Evolutionary conservation across 805 yeast species (phyloP).

Genomic region (Wickerhamiella musiphila): DNA sequence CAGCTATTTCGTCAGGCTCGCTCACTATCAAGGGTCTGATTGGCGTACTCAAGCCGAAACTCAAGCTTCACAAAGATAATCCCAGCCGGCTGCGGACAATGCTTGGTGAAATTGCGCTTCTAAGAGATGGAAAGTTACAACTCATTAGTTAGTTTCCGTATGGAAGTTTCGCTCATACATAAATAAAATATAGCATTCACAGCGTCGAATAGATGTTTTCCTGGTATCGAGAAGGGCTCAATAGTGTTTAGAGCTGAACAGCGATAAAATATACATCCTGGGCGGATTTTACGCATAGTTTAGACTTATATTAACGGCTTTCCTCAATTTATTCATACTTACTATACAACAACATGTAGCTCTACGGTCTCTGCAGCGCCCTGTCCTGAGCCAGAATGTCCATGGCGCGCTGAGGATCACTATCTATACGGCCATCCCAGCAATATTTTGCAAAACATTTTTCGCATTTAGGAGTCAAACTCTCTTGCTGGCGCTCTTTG

Average conservation of each 20-base stretch:
- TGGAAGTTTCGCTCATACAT: no score
- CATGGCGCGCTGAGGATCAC: conserved; percentile 1
- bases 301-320: neutral
- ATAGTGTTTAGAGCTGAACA: no score
- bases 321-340: neutral
- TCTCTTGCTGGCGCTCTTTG: conserved; percentile 48
- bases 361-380: neutral
- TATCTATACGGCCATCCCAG: conserved; percentile 38
- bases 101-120: conserved; percentile 39
- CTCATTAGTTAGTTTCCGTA: conserved; percentile 5
- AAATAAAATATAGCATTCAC: neutral
- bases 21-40: conserved; percentile 47
- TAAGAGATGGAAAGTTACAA: conserved; percentile 28
- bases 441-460: conserved; percentile 58
- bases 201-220: neutral
- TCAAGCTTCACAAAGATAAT: conserved; percentile 46
- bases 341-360: neutral
- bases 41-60: conserved; percentile 39
- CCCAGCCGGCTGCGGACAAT: conserved; percentile 39
- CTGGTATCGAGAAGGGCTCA: no score
- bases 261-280: no score
- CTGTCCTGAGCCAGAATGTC: neutral
- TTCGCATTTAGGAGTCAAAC: conserved; percentile 47
- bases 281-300: no score
- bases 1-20: conserved; percentile 30